Conservation (phyloP, 2,329 filamentous ascomycete species). For the Colletotrichum siamense region DNA sequence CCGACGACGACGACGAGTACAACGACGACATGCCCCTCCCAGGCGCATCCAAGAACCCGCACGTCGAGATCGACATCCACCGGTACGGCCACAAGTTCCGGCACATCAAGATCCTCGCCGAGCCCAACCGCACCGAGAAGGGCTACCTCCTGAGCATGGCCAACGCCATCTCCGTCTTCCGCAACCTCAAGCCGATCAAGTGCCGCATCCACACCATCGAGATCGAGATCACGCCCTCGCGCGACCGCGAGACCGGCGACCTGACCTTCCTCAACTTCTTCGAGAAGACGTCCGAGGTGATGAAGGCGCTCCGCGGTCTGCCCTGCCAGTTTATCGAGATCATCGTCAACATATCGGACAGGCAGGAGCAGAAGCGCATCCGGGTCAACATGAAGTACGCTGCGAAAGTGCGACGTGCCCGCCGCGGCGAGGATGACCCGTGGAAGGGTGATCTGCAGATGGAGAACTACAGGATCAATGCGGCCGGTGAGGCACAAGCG, state of each 20-base stretch:
- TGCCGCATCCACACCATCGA: constrained; percentile 44
- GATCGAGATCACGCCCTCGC: constrained; percentile 42
- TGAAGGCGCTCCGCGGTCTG: constrained; percentile 34
- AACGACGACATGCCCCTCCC: neutral
- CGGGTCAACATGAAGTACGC: constrained; percentile 17
- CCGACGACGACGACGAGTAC: neutral
- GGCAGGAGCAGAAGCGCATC: neutral
- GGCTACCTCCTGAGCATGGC: constrained; percentile 34
- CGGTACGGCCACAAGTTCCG: constrained; percentile 46
- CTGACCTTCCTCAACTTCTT: constrained; percentile 46
- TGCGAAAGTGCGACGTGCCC: neutral
- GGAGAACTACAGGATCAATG: constrained; percentile 13
- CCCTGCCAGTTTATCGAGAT: constrained; percentile 41
- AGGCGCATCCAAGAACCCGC: constrained; percentile 26
- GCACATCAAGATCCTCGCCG: constrained; percentile 46
- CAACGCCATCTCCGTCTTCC: constrained; percentile 42
- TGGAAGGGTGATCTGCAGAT: constrained; percentile 27
- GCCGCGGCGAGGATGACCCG: constrained; percentile 9
- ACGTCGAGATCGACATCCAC: constrained; percentile 33
- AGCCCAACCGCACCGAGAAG: constrained; percentile 40
- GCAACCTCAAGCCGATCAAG: constrained; percentile 20
- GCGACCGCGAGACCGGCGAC: neutral
- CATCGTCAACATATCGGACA: constrained; percentile 32
- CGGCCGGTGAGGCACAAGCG: constrained; percentile 14
- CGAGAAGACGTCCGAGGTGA: constrained; percentile 28